Percentiles rank a stretch among this genome's conserved stretches.
These are phyloP conservation scores for Oryza rufipogon DNA, from an alignment of 176 grass and related monocot genomes.

Conservation along the genomic window DNA sequence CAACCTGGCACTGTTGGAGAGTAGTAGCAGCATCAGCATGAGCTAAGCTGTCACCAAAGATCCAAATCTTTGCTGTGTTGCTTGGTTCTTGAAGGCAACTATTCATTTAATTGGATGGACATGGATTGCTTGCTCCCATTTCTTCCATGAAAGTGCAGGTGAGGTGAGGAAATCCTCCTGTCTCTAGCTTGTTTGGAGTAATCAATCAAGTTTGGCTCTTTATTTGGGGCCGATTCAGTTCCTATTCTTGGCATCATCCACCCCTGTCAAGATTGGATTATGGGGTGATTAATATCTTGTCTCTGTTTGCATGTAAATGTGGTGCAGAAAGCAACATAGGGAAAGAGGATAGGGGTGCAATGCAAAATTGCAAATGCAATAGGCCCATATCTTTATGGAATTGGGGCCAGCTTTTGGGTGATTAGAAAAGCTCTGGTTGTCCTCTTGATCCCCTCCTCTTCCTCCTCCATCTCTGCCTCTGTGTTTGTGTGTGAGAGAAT, in stretches of 20 bases:
- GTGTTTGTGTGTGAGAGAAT: slow-evolving; percentile 3
- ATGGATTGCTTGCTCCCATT: not conserved
- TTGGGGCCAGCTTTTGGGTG: slow-evolving; percentile 43
- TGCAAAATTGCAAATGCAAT: not conserved
- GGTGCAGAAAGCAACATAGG: slow-evolving; percentile 56
- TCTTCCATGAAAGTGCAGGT: slow-evolving; percentile 17
- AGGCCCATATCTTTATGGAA: slow-evolving; percentile 47
- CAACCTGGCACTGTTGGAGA: not conserved
- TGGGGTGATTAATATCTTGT: slow-evolving; percentile 55
- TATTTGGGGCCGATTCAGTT: slow-evolving; percentile 37
- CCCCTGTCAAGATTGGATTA: slow-evolving; percentile 42
- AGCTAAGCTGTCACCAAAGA: slow-evolving; percentile 3
- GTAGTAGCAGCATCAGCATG: not conserved
- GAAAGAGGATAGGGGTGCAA: not conserved
- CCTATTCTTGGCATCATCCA: slow-evolving; percentile 50
- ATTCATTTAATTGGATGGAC: not conserved
- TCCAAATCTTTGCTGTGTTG: slow-evolving; percentile 30
- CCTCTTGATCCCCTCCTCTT: slow-evolving; percentile 17
- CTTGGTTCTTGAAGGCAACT: not conserved
- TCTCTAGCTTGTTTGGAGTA: slow-evolving; percentile 16
- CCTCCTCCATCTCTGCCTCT: slow-evolving; percentile 11
- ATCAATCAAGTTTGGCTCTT: slow-evolving; percentile 29
- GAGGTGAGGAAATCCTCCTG: not conserved
- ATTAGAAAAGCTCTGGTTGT: slow-evolving; percentile 49
- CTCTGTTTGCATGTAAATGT: slow-evolving; percentile 42